Evolutionary conservation across 805 yeast genomes (phyloP), one percentile per base, ranked within the genome.

Genomic region (Debaryomyces castellii): DNA sequence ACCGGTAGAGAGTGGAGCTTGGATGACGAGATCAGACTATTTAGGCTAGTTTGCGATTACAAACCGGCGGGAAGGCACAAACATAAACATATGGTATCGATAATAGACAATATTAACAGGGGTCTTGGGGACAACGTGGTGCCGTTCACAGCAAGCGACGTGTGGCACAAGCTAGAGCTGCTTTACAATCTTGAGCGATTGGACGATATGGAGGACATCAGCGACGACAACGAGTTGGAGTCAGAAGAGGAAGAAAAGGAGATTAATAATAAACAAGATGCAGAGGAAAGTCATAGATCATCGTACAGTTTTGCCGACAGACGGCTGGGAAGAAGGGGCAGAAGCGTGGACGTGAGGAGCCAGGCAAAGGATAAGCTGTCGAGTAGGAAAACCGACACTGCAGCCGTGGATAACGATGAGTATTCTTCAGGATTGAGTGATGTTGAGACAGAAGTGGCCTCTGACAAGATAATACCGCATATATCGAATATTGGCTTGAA

Each of bases 1-100:
- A 14, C 14, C 24, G 33, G 44, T 46, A 49, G 65, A 44, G 52
- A 43, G 18, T 87, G 94, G 92, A 66, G 72, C 12, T 57, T 73
- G 2, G 82, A 78, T 37, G 85, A 83, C 47, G 91, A 87, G 56
- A 78, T 81, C 27, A 71, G 73, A 49, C 71, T 87, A 21, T 77
- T 85, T 53, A 68, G 78, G 44, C 78, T 87, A 41, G 71, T 84
- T 1, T 80, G 89, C 51, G 82, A 78, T 54, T 74, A 71, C 65
- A 83, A 82, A 59, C 94, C 94, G 0, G 83, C 82, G 0, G 95
- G 95, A 1, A 57, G 60, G 25, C 56, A 69, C 43, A 75, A 71
- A 43, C 72, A 75, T 45, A 65, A 67, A 53, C 69, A 77, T 48
- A 62, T 78, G 66, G 60, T 59, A 28, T 55, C 65, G 52, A 65